Percentiles rank a stretch among this genome's conserved stretches.
phyloP scores from a whole-genome alignment of 768 basidiomycete species.

The Boletus vinaceobasis region DNA sequence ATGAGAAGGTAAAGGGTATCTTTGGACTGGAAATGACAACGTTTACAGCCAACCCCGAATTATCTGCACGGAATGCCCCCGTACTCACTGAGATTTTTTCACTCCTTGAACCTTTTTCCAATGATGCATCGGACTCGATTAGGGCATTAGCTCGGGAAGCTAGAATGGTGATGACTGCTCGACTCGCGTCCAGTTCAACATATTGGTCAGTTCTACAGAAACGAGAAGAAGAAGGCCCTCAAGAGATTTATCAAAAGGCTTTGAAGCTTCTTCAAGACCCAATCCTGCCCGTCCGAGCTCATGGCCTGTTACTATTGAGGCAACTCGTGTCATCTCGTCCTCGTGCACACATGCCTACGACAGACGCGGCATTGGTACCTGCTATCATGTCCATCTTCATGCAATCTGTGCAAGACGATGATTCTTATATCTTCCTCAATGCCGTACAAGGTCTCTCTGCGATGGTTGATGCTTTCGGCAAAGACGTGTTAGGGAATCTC shows the following conservation, averaged over 20 bases:
- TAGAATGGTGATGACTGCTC: constrained; percentile 77
- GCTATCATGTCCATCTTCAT: constrained; percentile 86
- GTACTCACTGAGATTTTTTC: constrained; percentile 69
- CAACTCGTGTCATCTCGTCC: constrained; percentile 56
- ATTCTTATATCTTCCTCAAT: constrained; percentile 93
- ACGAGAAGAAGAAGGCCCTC: constrained; percentile 33
- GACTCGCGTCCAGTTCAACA: constrained; percentile 60
- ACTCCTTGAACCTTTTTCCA: constrained; percentile 56
- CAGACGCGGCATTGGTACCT: constrained; percentile 67
- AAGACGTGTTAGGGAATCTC: constrained; percentile 64
- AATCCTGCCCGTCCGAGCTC: constrained; percentile 89
- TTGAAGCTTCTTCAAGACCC: constrained; percentile 87
- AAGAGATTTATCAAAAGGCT: constrained; percentile 80
- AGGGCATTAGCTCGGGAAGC: constrained; percentile 72
- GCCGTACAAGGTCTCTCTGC: constrained; percentile 87
- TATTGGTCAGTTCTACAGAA: constrained; percentile 17
- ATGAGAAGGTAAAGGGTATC: constrained; percentile 1
- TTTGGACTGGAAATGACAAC: not conserved
- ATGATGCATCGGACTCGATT: constrained; percentile 45
- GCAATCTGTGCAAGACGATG: constrained; percentile 82
- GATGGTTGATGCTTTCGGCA: constrained; percentile 69
- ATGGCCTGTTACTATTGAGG: constrained; percentile 80
- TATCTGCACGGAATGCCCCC: constrained; percentile 59
- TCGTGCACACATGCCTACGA: constrained; percentile 11
- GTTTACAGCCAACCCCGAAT: constrained; percentile 45